Percentiles rank a stretch among this genome's conserved stretches.
These are phyloP conservation scores for Raphanus sativus DNA, from an alignment of 345 rosid genomes.

Conservation along the genomic window DNA sequence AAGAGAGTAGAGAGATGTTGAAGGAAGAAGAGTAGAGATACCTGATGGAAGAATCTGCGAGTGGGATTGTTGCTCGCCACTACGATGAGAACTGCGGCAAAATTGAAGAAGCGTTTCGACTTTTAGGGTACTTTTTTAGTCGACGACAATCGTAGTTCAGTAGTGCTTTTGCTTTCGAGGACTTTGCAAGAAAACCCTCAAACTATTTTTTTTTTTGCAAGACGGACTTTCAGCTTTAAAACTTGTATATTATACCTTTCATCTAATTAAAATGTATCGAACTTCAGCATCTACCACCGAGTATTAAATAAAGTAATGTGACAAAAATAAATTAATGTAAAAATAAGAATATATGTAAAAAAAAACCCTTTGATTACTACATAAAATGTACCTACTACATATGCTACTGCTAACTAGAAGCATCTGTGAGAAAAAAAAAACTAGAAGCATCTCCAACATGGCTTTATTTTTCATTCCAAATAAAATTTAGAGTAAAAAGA, in stretches of 20 bases:
- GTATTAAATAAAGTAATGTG: too few species aligned
- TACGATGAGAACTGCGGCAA: conserved; percentile 10
- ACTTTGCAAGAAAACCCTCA: background rate
- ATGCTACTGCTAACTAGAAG: too few species aligned
- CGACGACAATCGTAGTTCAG: background rate
- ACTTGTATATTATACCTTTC: background rate
- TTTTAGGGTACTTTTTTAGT: background rate
- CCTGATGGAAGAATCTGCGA: conserved; percentile 83
- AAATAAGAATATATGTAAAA: too few species aligned
- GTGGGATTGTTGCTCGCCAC: conserved; percentile 63
- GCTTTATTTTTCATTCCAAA: too few species aligned
- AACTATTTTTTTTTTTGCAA: background rate
- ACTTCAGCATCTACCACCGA: too few species aligned
- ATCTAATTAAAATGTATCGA: background rate
- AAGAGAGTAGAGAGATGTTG: background rate
- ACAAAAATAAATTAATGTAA: too few species aligned
- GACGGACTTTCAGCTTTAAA: background rate
- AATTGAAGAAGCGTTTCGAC: background rate
- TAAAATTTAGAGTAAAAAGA: too few species aligned
- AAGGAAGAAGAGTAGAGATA: background rate
- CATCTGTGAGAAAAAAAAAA: too few species aligned
- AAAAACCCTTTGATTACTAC: too few species aligned
- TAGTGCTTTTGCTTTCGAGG: too few species aligned
- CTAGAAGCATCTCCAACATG: too few species aligned
- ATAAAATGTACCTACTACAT: too few species aligned